Conservation (phyloP, 1,139 yeast species). For the Candida sp. region DNA sequence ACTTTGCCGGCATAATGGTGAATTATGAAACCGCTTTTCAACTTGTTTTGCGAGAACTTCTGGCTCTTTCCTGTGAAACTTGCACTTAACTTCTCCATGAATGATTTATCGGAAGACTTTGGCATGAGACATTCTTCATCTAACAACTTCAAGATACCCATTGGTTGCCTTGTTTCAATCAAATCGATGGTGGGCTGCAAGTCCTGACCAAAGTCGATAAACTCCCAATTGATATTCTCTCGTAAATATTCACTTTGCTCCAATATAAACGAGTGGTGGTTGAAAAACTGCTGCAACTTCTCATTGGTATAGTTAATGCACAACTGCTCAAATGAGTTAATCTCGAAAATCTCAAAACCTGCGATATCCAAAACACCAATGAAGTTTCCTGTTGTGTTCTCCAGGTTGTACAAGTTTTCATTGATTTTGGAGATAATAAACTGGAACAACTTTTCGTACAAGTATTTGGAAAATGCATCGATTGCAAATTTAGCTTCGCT, state of each 20-base stretch:
- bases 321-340: conserved; percentile 93
- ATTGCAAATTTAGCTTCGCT: conserved; percentile 80
- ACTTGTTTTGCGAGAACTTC: conserved; percentile 75
- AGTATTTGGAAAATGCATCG: conserved; percentile 86
- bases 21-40: conserved; percentile 72
- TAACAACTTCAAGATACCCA: conserved; percentile 87
- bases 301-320: conserved; percentile 98
- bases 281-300: conserved; percentile 94
- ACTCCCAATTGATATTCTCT: conserved; percentile 97
- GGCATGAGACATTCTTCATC: conserved; percentile 98
- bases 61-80: conserved; percentile 63
- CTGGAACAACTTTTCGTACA: conserved; percentile 86
- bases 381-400: conserved; percentile 46
- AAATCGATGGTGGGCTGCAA: conserved; percentile 93
- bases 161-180: conserved; percentile 76
- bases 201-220: conserved; percentile 96
- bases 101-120: conserved; percentile 81
- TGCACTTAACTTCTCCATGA: conserved; percentile 76
- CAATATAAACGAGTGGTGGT: conserved; percentile 95
- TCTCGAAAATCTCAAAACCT: conserved; percentile 94
- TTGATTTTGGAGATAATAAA: conserved; percentile 80
- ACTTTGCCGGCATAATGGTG: conserved; percentile 97
- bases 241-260: conserved; percentile 96
- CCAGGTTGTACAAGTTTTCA: conserved; percentile 52
- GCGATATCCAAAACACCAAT: conserved; percentile 98